Conservation (phyloP, 192 early-diverging fungal genomes). For the Lunasporangiospora selenospora region DNA sequence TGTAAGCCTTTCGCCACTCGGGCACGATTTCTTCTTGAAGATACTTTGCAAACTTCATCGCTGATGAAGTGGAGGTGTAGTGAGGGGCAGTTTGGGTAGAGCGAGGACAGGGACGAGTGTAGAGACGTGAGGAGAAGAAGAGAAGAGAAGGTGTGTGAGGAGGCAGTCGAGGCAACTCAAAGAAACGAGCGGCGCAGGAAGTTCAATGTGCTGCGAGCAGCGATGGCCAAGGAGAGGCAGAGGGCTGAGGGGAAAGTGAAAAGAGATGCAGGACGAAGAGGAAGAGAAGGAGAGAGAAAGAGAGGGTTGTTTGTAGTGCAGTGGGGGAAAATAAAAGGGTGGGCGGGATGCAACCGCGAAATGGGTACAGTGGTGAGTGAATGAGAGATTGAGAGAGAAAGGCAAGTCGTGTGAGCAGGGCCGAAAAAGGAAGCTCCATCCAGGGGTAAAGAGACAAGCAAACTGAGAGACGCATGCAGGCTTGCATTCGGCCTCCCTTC, state of each 20-base stretch:
- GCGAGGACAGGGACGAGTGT: not conserved
- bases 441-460: no score
- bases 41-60: constrained; percentile 48
- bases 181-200: not conserved
- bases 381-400: no score
- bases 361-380: no score
- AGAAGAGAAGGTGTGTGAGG: not conserved
- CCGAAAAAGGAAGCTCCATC: no score
- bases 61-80: no score
- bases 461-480: no score
- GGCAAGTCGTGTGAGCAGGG: no score
- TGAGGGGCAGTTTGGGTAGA: no score
- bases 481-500: no score
- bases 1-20: constrained; percentile 49
- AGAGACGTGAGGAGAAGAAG: not conserved
- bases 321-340: no score
- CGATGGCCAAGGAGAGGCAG: not conserved
- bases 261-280: not conserved
- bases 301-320: not conserved
- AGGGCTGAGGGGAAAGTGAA: not conserved
- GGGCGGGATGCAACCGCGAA: no score
- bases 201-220: not conserved
- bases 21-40: constrained; percentile 45
- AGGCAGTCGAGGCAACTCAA: not conserved
- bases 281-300: not conserved